Evolutionary conservation across 768 basidiomycete species (phyloP), one percentile per base, ranked within the genome.

Genomic region (Podaxis sp.): DNA sequence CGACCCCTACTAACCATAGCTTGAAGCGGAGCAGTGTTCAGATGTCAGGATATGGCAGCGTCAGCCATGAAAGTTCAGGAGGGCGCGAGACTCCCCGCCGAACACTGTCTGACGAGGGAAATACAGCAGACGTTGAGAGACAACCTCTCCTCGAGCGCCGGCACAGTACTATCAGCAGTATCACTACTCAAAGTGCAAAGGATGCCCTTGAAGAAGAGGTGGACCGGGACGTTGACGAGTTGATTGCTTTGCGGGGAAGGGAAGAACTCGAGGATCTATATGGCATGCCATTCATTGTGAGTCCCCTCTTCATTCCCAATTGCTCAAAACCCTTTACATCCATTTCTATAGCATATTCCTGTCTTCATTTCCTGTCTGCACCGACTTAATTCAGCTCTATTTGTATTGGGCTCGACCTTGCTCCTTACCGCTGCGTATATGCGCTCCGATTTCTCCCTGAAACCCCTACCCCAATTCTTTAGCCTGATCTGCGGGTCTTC

Each of bases 241-340:
- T 94, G 24, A 71, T 91, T 43, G 76, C 79, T 1, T 71, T 91
- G 57, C 88, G 87, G 67, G 80, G 78, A 19, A 77, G 91, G 46
- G 87, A 90, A 69, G 93, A 94, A 63, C 73, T 94, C 41, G 92
- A 93, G 70, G 85, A 86, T 54, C 80, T 92, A 4, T 93, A 91
- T 68, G 92, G 92, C 1, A 73, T 90, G n/a, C 89, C 93, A 2
- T 79, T 89, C 41, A 85, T 94, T 51, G 90, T 92, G 72, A 66
- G 88, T 85, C 12, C 52, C 49, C 50, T n/a, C 37, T 12, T 5
- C 55, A 47, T 60, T 55, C 36, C 41, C 51, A 53, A 49, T 19
- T 27, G 41, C 33, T 41, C 58, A n/a, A 64, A n/a, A 47, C n/a
- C n/a, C 22, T 67, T 64, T 61, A 61, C 49, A 19, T 17, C 7